Evolutionary conservation across 345 rosid genomes (phyloP).

Genomic region (Hypericum perforatum): DNA sequence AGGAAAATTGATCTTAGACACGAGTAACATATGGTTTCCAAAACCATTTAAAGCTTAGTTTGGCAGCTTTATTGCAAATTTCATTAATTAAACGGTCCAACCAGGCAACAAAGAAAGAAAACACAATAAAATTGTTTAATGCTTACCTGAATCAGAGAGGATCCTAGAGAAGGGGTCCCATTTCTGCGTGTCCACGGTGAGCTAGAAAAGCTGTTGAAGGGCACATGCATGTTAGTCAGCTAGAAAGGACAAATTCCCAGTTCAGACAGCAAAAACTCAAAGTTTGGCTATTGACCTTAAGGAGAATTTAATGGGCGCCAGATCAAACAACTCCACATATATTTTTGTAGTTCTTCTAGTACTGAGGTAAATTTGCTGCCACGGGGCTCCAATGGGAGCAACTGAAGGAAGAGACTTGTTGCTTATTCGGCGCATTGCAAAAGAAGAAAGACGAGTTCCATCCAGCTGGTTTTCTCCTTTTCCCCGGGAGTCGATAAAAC

Average conservation of each 20-base stretch:
- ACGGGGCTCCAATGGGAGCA: slow-evolving; percentile 94
- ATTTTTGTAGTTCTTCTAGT: slow-evolving; percentile 80
- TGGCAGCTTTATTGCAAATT: too few relatives aligned
- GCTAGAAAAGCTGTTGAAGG: slow-evolving; percentile 72
- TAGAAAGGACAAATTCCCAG: not conserved
- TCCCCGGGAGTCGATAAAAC: slow-evolving; percentile 17
- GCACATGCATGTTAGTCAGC: slow-evolving; percentile 17
- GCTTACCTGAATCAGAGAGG: slow-evolving; percentile 83
- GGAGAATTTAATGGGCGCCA: slow-evolving; percentile 65
- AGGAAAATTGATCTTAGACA: too few relatives aligned
- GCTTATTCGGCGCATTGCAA: slow-evolving; percentile 28
- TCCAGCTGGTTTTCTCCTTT: slow-evolving; percentile 25
- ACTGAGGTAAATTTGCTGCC: slow-evolving; percentile 73
- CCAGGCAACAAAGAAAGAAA: not conserved
- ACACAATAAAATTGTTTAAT: not conserved
- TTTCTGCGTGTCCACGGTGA: slow-evolving; percentile 85
- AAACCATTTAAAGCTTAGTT: too few relatives aligned
- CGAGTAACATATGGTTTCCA: too few relatives aligned
- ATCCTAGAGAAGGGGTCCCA: slow-evolving; percentile 64
- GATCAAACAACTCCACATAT: slow-evolving; percentile 69
- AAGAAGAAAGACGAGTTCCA: slow-evolving; percentile 25
- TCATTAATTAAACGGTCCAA: not conserved
- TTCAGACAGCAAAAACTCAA: not conserved
- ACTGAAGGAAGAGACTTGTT: slow-evolving; percentile 43
- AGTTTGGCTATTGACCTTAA: slow-evolving; percentile 42